These are phyloP conservation scores for Candida endomychidarum DNA, from an alignment of 805 yeast species.

Conservation along the genomic window DNA sequence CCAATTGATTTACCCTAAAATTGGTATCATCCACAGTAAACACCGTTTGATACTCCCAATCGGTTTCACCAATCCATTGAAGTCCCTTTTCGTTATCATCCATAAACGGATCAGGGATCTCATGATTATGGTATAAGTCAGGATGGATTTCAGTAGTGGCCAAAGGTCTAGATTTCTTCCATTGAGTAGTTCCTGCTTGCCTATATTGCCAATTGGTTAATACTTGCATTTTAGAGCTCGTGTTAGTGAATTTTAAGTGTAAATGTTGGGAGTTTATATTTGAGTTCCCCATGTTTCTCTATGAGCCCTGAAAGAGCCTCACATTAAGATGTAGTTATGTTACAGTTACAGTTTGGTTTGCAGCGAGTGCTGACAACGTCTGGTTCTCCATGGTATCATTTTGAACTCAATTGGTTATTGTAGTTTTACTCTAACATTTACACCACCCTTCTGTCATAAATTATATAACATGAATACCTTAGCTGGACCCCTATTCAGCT, in stretches of 20 bases:
- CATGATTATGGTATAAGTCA: constrained; percentile 37
- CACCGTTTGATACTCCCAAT: constrained; percentile 47
- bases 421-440: too few species aligned
- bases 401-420: too few species aligned
- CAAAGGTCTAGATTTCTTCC: constrained; percentile 13
- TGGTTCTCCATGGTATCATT: too few species aligned
- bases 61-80: constrained; percentile 52
- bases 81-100: constrained; percentile 43
- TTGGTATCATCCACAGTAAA: constrained; percentile 14
- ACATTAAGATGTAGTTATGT: neutral
- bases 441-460: too few species aligned
- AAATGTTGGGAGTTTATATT: neutral
- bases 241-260: neutral
- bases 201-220: constrained; percentile 16
- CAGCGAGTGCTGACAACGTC: too few species aligned
- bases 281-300: constrained; percentile 3
- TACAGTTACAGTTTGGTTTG: too few species aligned
- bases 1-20: constrained; percentile 22
- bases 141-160: constrained; percentile 34
- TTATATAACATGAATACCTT: too few species aligned
- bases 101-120: constrained; percentile 47
- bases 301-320: constrained; percentile 1
- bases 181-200: constrained; percentile 10
- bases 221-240: neutral
- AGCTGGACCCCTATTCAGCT: too few species aligned